Base-by-base conservation (phyloP, 2,329 filamentous ascomycete species). In the Drechslerella coelobrocha region DNA sequence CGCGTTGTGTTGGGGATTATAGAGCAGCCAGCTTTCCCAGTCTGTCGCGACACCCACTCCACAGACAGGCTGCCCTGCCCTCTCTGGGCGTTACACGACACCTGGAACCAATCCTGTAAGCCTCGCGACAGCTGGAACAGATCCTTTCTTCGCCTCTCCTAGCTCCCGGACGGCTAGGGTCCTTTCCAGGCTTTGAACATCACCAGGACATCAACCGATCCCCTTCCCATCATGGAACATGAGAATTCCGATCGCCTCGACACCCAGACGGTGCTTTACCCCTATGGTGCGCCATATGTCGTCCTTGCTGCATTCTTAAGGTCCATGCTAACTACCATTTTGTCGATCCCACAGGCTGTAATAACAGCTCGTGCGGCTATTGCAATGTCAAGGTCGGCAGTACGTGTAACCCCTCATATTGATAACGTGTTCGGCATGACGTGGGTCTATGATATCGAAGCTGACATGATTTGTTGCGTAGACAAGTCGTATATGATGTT, bases 401-500 rank as follows among this genome's bases (percentile, higher is more conserved):
- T 71, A 60, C 39, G 66, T 57, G 10, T 14, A 9, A 37, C 17
- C 43, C 54, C 24, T 37, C 41, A 37, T 29, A 9, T 37, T 3
- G n/a, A 10, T 39, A 39, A n/a, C 34, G 34, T 3, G 41, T 26
- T 21, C 21, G n/a, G n/a, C 31, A 34, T 34, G 19, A 43, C 19
- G 31, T 10, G 10, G 7, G 37, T 37, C n/a, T 10, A 51, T 26
- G 41, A 47, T 31, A 37, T 47, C 55, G 26, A 31, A 27, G 39
- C 19, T 41, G 37, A 55, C 23, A 12, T 51, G 27, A 39, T 27
- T 10, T 53, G 47, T 39, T 24, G 14, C 9, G 21, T 23, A 72
- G 68, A 66, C 31, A 65, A 62, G 21, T 65, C 68, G 2, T 72
- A 65, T 41, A 72, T 72, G 68, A 72, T 72, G 68, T 21, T 66